Evolutionary conservation across 768 basidiomycete species (phyloP), one percentile per base, ranked within the genome.

Genomic region (Trametes cingulata): DNA sequence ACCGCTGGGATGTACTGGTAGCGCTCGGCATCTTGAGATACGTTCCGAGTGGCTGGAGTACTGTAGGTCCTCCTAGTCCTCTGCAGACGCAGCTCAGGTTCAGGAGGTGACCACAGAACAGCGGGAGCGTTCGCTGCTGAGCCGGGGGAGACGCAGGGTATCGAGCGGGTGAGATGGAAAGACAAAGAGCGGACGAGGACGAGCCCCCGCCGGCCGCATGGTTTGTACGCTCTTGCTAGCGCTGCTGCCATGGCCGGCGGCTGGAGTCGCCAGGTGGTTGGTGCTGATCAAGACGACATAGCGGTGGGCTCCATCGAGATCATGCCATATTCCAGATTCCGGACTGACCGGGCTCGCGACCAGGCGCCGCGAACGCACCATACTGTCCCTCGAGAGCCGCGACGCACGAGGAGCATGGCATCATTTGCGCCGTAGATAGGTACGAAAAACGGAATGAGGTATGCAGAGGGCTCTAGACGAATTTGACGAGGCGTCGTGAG

Each of bases 241-340:
- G 17, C 24, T 22, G 10, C 20, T 39, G 35, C 13, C 17, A 40
- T 39, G 52, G 47, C 52, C 52, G 52, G 52, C 52, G 52, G 52
- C 40, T 40, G 8, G 52, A 17, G 37, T 33, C 29, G 29, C 29
- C 29, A 33, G 29, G 29, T 33, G 29, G 29, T 33, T 4, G 29
- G 10, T 33, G 52, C 48, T 52, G 52, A 39, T 40, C 25, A 27
- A 41, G 52, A 35, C 39, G 22, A 24, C 35, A 35, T 27, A 17
- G 46, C n/a, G 10, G 27, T 52, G 22, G 52, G 52, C 37, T 24
- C 39, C 52, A 49, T 49, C 47, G 47, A 49, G 47, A 49, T 49
- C 47, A 49, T 49, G 33, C 52, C 52, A 52, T 50, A 19, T 24
- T 10, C 33, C 17, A 19, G 19, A 6, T 19, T 15, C 42, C 42